A percentile compares a stretch with the other conserved stretches of the same genome.
These are phyloP conservation scores for Coffea eugenioides DNA, from an alignment of 257 asterid species.

Conservation along the genomic window DNA sequence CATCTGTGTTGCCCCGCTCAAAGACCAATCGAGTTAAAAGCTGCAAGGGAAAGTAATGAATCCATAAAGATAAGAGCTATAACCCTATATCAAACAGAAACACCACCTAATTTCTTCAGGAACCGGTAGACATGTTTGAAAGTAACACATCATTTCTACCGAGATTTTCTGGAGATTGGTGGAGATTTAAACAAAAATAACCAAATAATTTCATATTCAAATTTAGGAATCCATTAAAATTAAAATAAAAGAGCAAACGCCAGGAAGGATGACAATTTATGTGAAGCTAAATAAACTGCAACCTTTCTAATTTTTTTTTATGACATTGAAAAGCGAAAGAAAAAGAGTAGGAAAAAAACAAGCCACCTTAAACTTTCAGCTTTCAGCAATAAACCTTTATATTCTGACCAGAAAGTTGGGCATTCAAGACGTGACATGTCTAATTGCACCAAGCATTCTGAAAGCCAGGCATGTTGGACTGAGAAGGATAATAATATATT, in stretches of 20 bases:
- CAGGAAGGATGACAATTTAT: neutral
- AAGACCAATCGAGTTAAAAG: slow-evolving; percentile 92
- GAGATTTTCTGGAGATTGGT: neutral
- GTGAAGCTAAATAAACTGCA: neutral
- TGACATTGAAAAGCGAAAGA: neutral
- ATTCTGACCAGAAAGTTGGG: neutral
- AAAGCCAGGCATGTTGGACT: neutral
- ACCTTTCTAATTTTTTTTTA: neutral
- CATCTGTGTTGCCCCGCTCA: slow-evolving; percentile 90
- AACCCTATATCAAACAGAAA: neutral
- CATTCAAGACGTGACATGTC: neutral
- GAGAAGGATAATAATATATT: neutral
- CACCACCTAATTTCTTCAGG: neutral
- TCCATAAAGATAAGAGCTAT: neutral
- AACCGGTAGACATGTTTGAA: neutral
- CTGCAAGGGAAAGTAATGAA: slow-evolving; percentile 44
- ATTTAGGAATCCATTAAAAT: neutral
- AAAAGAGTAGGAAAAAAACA: neutral
- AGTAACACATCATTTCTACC: neutral
- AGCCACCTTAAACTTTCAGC: neutral
- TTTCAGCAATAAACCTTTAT: neutral
- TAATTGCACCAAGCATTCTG: neutral
- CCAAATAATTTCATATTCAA: neutral
- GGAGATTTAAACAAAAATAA: neutral
- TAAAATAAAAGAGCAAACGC: neutral